A percentile compares a stretch with the other conserved stretches of the same genome.
phyloP scores from a whole-genome alignment of 83 land plant species.

The Larix sibirica region DNA sequence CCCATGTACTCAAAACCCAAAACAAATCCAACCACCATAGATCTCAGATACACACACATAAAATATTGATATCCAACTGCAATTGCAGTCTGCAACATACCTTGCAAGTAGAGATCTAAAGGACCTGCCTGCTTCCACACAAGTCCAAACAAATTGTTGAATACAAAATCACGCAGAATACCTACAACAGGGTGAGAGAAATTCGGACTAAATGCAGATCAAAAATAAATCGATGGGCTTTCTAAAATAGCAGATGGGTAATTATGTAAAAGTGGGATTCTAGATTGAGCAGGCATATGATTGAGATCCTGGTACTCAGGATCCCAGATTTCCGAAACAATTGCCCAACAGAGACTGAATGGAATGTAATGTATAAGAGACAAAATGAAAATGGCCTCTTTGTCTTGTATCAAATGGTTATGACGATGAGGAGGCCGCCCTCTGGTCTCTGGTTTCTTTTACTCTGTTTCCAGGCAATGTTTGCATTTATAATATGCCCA shows the following conservation, averaged over 20 bases:
- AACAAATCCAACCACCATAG: slow-evolving; percentile 1
- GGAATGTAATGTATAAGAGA: neutral
- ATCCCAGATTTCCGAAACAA: neutral
- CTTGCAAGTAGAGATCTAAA: slow-evolving; percentile 3
- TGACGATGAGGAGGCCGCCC: neutral
- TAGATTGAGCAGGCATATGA: neutral
- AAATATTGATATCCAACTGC: neutral
- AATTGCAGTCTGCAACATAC: neutral
- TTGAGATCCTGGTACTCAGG: neutral
- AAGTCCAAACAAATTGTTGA: neutral
- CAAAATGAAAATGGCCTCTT: neutral
- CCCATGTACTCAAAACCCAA: slow-evolving; percentile 12
- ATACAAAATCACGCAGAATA: neutral
- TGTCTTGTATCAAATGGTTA: too few relatives aligned
- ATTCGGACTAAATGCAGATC: neutral
- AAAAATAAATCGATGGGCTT: neutral
- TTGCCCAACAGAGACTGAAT: neutral
- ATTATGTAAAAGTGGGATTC: neutral
- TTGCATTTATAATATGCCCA: slow-evolving; percentile 10
- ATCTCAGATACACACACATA: neutral
- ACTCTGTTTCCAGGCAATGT: neutral
- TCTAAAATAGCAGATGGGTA: neutral
- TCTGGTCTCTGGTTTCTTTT: neutral
- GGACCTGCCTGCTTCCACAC: slow-evolving; percentile 8
- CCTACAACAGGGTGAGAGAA: neutral